Base-by-base conservation (phyloP, 2,329 filamentous ascomycete species). In the Cyphellophora attinorum region DNA sequence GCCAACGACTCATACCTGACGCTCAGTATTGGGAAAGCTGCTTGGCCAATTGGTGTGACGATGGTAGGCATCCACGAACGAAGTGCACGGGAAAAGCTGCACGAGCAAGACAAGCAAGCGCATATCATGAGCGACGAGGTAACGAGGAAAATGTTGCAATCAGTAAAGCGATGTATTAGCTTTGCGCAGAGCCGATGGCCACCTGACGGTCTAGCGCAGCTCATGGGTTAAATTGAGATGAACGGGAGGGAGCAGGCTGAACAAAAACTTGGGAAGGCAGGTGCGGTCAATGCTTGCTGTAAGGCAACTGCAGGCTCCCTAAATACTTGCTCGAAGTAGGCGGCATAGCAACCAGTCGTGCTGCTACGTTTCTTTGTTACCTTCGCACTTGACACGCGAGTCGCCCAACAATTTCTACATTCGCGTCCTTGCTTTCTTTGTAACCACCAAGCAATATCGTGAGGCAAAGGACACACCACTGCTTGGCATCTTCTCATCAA, bases 61-160 rank as follows among this genome's bases (percentile, higher is more conserved):
- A 98, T 96, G 91, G 91, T 98, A 53, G 91, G 91, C 68, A 98
- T 98, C 51, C 91, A 98, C 73, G 91, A 96, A 68, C 78, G 91
- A 54, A 91, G 82, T 47, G 89, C 91, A 13, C 76, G 91, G 44
- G 91, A 98, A 63, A 98, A 98, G 63, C 65, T 98, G 40, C 88
- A 96, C 56, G 77, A 91, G 57, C 71, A 67, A 41, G 73, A 75
- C 44, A 77, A 81, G 53, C 81, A 86, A 52, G 91, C 89, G 3
- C 88, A 98, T 58, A 94, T 96, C 50, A 86, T 98, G 79, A 89
- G 86, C 38, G 91, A 96, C 55, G 91, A 98, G 63, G 79, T 82
- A 29, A 98, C 91, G 34, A 74, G 91, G 47, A 98, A 96, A 64
- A 95, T 88, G 55, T 60, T 98, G 47, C 91, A 98, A 65, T 95